These are phyloP conservation scores for Cyamopsis tetragonoloba DNA, from an alignment of 306 rosid genomes.

Conservation along the genomic window DNA sequence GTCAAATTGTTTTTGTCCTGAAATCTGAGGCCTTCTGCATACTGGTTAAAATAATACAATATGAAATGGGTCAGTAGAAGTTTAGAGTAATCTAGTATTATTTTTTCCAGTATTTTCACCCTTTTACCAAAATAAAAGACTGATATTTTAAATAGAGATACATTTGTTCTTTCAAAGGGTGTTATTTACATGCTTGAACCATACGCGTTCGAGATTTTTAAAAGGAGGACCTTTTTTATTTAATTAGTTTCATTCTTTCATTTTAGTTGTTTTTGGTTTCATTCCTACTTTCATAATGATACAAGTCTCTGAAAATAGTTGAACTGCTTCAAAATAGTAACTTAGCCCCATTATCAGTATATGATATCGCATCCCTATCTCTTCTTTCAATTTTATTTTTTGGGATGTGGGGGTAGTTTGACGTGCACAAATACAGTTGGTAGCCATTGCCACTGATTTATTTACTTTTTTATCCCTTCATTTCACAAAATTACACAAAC, in stretches of 20 bases:
- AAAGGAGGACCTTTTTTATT: neutral
- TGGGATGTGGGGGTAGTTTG: neutral
- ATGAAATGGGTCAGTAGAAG: neutral
- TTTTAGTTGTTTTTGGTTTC: neutral
- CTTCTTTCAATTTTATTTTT: neutral
- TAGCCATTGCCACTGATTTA: neutral
- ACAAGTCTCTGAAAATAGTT: no score
- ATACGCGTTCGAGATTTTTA: neutral
- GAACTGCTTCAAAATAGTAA: no score
- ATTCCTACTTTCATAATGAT: neutral
- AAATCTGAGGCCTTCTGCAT: slow-evolving; percentile 25
- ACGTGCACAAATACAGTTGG: neutral
- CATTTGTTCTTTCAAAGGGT: no score
- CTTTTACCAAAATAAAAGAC: no score
- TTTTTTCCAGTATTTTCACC: no score
- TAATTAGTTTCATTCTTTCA: neutral
- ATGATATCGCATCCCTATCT: no score
- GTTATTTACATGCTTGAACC: no score
- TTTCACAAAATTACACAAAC: neutral
- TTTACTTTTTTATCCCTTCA: neutral
- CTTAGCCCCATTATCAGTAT: no score
- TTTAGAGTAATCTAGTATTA: no score
- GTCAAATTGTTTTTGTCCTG: slow-evolving; percentile 31
- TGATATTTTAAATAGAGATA: no score
- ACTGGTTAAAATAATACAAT: slow-evolving; percentile 18